Base-by-base conservation (phyloP, 345 rosid species). In the Microthlaspi erraticum region DNA sequence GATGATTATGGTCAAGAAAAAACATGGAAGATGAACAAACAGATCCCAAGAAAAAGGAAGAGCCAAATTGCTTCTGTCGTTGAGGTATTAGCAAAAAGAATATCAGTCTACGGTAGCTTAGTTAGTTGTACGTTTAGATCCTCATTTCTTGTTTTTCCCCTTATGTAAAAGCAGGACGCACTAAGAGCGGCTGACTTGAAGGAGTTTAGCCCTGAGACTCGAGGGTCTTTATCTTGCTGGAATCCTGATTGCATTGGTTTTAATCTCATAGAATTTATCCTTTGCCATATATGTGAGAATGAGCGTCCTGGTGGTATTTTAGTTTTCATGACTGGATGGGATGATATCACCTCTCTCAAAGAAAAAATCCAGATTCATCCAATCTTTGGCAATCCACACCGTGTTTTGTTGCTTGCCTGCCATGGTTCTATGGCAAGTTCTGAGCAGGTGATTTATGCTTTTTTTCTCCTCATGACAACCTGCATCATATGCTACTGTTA, bases 261-360 rank as follows among this genome's bases (percentile, higher is more conserved):
- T 82, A 93, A 87, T 83, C 90, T 93, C 53, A 88, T 93, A 73
- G 96, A 90, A 66, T 70, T 72, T 69, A 76, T 93, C 66, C 81
- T 93, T 44, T 83, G 81, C 73, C 14, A 77, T 61, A 86, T 93
- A 43, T 90, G 94, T 50, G 86, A 90, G 84, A 79, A 85, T 61
- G 92, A 81, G 81, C 75, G 74, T 66, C 88, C 88, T 14, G 98
- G 98, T 72, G 90, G 96, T 67, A 82, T 93, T 65, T 80, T 93
- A 36, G 92, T 93, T 64, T 93, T 93, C 79, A 81, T 93, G 96
- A 93, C 93, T 74, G 98, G 98, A 49, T 90, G 96, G 97, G 98
- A 93, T 74, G 98, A 93, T 83, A 90, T 90, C 68, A 86, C 75
- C 82, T 81, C 97, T 56, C 78, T 90, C 38, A 90, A 90, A 83